Percentiles rank a stretch among this genome's conserved stretches.
phyloP scores from a whole-genome alignment of 2,329 filamentous ascomycete genomes.

The Corniculantispora saksenae region DNA sequence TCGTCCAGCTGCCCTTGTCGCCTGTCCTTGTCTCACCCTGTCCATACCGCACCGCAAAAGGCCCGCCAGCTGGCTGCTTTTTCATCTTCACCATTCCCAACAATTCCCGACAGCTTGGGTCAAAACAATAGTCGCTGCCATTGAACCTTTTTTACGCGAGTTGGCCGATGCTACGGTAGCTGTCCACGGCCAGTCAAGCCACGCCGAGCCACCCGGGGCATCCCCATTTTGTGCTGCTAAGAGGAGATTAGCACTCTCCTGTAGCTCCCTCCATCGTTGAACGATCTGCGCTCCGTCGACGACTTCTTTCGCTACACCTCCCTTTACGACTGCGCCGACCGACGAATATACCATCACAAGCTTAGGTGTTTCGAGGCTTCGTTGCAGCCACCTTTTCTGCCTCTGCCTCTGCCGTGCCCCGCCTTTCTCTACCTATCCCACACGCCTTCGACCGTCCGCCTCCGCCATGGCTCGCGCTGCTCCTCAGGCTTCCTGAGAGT shows the following conservation, averaged over 20 bases:
- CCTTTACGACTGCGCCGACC: background rate
- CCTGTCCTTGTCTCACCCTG: constrained; percentile 7
- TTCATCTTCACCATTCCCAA: constrained; percentile 9
- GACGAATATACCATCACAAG: background rate
- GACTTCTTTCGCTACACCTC: background rate
- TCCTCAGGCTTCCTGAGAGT: constrained; percentile 8
- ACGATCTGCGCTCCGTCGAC: constrained; percentile 15
- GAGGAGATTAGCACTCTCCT: constrained; percentile 5
- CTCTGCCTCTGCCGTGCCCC: background rate
- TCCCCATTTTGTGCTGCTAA: background rate
- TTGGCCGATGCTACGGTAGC: background rate
- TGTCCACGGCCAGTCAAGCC: background rate
- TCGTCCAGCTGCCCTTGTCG: background rate
- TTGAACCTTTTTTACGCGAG: constrained; percentile 6
- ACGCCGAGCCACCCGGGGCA: background rate
- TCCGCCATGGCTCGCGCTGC: constrained; percentile 8
- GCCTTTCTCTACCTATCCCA: background rate
- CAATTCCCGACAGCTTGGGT: background rate
- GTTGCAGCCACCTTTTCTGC: too few relatives aligned
- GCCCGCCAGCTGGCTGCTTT: background rate
- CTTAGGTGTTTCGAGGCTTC: background rate
- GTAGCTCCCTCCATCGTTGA: constrained; percentile 1
- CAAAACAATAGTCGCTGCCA: constrained; percentile 2
- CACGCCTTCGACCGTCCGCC: background rate
- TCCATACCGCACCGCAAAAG: background rate